Evolutionary conservation across 768 basidiomycete genomes (phyloP), one percentile per base, ranked within the genome.

Genomic region (Termitomyces sp.): DNA sequence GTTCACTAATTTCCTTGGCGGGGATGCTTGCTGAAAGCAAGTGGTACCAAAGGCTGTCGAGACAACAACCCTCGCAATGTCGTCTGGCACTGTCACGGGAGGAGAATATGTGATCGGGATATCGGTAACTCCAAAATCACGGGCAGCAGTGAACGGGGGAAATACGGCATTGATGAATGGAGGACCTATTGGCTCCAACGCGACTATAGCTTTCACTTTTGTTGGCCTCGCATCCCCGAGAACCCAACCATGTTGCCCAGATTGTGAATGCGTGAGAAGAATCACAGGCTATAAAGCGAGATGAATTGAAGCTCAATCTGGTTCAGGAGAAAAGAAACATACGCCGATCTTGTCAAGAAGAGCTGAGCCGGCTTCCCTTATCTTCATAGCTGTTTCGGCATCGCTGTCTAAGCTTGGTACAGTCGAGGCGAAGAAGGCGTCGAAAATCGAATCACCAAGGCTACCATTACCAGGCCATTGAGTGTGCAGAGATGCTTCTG

Each of bases 381-480:
- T 74, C 63, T 78, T 79, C 49, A 73, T 65, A 12, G 79, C 75
- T 15, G 72, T 60, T 59, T 80, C 78, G 0, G 63, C 63, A 18
- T 71, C 60, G 18, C 78, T 78, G 18, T 65, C 60, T 18, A 83
- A 71, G 48, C 73, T 67, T 6, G 81, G 81, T 24, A 80, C 68
- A 4, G 73, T 73, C 0, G 82, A 79, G 5, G 74, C 72, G 57
- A 77, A 84, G 63, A 83, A 81, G 22, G 69, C 69, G 50, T 84
- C 76, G 57, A 83, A 84, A 11, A 67, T 66, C 0, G 74, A 64
- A 55, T 84, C 83, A 4, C 81, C 81, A 33, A 70, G 66, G 52
- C 70, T 76, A n/a, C 83, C 83, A 55, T 76, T 79, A 18, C 83
- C 83, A 3, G 80, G 81, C 83, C 83, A 84, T 60, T 83, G 81